These are phyloP conservation scores for Leucosporidium yakuticum DNA, from an alignment of 768 basidiomycete species.

Conservation along the genomic window DNA sequence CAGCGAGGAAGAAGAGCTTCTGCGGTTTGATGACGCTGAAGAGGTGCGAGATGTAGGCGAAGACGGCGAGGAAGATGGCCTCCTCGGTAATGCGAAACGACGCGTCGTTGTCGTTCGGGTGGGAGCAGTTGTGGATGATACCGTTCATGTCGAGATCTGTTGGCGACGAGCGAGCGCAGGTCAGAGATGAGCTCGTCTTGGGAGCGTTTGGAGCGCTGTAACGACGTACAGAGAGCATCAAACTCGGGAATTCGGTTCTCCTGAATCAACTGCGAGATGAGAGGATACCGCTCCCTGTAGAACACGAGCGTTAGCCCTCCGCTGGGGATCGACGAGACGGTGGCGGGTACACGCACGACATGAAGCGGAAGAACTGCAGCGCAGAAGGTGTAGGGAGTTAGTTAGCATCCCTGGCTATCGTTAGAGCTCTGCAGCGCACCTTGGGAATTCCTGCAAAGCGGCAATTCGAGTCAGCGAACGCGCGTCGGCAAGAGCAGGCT, in stretches of 20 bases:
- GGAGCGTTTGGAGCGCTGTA: not conserved
- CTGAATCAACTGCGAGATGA: constrained; percentile 94
- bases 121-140: constrained; percentile 64
- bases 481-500: not conserved
- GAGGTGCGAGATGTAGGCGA: constrained; percentile 91
- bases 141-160: constrained; percentile 93
- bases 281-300: constrained; percentile 85
- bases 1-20: constrained; percentile 97
- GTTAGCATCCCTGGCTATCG: not conserved
- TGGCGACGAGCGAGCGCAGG: not conserved
- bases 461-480: not conserved
- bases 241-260: constrained; percentile 99
- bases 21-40: constrained; percentile 96
- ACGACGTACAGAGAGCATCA: constrained; percentile 51
- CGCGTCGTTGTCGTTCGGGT: constrained; percentile 92
- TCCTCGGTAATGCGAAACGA: constrained; percentile 94
- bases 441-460: constrained; percentile 33
- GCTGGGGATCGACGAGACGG: not conserved
- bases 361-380: constrained; percentile 41
- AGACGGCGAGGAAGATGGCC: constrained; percentile 94
- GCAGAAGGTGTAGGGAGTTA: not conserved
- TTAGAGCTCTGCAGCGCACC: constrained; percentile 4
- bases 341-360: constrained; percentile 36
- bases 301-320: not conserved
- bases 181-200: constrained; percentile 26